Conservation (phyloP, 371 early-diverging fungal genomes). For the Rhizopus stolonifer region DNA sequence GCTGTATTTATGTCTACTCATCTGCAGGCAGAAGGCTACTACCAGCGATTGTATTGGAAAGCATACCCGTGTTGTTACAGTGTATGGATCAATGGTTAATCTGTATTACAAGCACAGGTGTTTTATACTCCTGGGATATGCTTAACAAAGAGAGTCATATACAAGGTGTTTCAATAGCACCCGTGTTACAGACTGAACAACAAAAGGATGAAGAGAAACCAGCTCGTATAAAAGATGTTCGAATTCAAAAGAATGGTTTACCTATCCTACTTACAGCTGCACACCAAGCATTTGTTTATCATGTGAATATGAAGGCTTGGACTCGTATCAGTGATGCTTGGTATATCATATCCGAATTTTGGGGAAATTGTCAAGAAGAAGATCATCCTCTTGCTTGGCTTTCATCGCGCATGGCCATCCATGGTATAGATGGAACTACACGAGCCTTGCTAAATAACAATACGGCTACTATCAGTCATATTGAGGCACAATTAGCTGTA, state of each 20-base stretch:
- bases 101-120: conserved; percentile 63
- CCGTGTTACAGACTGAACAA: conserved; percentile 53
- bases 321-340: conserved; percentile 66
- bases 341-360: conserved; percentile 59
- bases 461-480: conserved; percentile 33
- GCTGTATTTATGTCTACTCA: conserved; percentile 65
- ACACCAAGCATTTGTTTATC: conserved; percentile 73
- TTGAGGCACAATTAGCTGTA: conserved; percentile 62
- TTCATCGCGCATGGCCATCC: conserved; percentile 23
- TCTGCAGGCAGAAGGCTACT: conserved; percentile 67
- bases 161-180: conserved; percentile 57
- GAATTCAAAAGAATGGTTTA: conserved; percentile 65
- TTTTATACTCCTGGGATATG: conserved; percentile 70
- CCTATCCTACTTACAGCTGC: conserved; percentile 72
- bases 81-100: conserved; percentile 62
- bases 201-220: conserved; percentile 34
- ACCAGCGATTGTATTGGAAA: conserved; percentile 68
- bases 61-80: conserved; percentile 60
- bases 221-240: conserved; percentile 60
- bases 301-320: conserved; percentile 71
- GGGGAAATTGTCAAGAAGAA: conserved; percentile 31
- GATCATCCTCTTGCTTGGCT: conserved; percentile 11
- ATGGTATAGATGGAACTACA: not conserved
- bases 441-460: not conserved
- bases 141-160: conserved; percentile 40